phyloP scores from a whole-genome alignment of 345 rosid species.

The Adansonia digitata region DNA sequence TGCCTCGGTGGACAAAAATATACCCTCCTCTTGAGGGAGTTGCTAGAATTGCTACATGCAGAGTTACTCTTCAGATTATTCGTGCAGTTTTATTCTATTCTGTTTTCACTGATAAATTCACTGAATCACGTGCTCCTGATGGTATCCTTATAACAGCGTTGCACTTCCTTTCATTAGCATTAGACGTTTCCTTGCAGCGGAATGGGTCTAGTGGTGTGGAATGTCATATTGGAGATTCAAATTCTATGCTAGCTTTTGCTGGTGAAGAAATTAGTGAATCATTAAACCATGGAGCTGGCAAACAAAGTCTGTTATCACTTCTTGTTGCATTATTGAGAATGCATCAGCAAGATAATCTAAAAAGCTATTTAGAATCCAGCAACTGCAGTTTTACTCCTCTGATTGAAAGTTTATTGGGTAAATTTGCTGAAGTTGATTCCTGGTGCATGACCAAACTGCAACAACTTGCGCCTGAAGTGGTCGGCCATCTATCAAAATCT shows the following conservation, averaged over 20 bases:
- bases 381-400: conserved; percentile 62
- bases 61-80: conserved; percentile 54
- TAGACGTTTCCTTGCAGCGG: conserved; percentile 64
- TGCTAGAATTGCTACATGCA: conserved; percentile 72
- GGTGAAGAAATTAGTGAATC: conserved; percentile 58
- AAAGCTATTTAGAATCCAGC: conserved; percentile 52
- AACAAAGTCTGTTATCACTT: conserved; percentile 73
- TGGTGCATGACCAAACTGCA: conserved; percentile 60
- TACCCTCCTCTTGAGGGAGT: conserved; percentile 67
- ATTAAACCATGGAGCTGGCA: conserved; percentile 40
- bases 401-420: conserved; percentile 68
- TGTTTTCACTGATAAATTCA: conserved; percentile 48
- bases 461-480: conserved; percentile 73
- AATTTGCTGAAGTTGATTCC: conserved; percentile 67
- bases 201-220: conserved; percentile 31
- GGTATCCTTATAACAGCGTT: conserved; percentile 64
- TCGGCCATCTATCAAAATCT: conserved; percentile 39
- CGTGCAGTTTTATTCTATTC: conserved; percentile 76
- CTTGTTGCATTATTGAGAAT: conserved; percentile 73
- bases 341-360: conserved; percentile 45
- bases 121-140: conserved; percentile 73
- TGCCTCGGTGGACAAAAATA: conserved; percentile 78
- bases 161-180: conserved; percentile 71
- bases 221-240: conserved; percentile 28
- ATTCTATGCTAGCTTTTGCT: conserved; percentile 53